Base-by-base conservation (phyloP, 2,329 filamentous ascomycete genomes). In the Cadophora sp. region DNA sequence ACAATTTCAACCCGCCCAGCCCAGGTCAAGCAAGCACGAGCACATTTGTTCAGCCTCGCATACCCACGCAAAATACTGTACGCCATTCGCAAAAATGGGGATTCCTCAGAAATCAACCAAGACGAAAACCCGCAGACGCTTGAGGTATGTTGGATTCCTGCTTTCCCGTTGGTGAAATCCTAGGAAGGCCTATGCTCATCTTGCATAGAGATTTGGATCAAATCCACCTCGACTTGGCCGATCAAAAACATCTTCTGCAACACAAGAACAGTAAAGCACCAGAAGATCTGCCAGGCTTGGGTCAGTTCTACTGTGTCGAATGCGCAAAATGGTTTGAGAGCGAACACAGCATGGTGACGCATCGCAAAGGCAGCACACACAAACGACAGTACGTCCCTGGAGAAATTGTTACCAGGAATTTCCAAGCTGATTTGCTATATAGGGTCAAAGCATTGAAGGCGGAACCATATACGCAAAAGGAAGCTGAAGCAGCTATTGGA, bases 251-350 rank as follows among this genome's bases (percentile, higher is more conserved):
- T 77, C 87, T 99, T 41, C 82, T 88, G 56, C 87, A 92, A 71
- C 94, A 90, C 83, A 91, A 94, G 77, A 86, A 89, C 59, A 87
- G 89, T 51, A 96, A 97, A 77, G 88, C 91, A 6, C 81, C 86
- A 24, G 95, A 98, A 77, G 96, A 98, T 75, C 85, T 97, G 43
- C 96, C 96, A 3, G 95, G 89, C 0, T 84, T 97, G 59, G 96
- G 96, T 30, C 85, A 88, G 73, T 90, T 90, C 78, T 98, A 97
- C 80, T 99, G 96, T 79, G 84, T 91, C 18, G 92, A 97, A 80
- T 99, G 96, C 79, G 91, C 96, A 70, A 98, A 97, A 82, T 98
- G 93, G 91, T 98, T 96, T 79, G 95, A 98, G 79, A 91, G 89
- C 59, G 91, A 96, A 72, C 80, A 86, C 74, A 96, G 92, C 73